These are phyloP conservation scores for Fusarium multiceps DNA, from an alignment of 2,329 filamentous ascomycete genomes.

Conservation along the genomic window DNA sequence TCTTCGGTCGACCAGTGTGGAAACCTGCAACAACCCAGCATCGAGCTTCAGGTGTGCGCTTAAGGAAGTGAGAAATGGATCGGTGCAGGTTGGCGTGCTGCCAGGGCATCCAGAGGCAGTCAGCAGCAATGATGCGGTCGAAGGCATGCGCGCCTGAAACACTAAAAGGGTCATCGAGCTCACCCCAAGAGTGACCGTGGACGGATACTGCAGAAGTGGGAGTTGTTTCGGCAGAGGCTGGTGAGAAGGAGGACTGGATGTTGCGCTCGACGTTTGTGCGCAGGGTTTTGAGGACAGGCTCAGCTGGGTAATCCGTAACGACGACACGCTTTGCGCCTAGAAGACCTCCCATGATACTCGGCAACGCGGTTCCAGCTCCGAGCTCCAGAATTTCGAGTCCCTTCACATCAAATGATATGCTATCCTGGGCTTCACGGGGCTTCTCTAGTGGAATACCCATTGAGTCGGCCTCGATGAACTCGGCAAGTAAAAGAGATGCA, in stretches of 20 bases:
- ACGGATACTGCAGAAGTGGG: constrained; percentile 54
- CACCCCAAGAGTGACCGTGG: constrained; percentile 74
- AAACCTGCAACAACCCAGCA: constrained; percentile 77
- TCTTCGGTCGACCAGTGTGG: constrained; percentile 74
- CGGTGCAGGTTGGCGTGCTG: constrained; percentile 74
- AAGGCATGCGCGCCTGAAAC: constrained; percentile 55
- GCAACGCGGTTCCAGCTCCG: constrained; percentile 72
- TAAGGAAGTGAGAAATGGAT: constrained; percentile 73
- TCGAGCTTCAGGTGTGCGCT: constrained; percentile 55
- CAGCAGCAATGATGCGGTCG: constrained; percentile 74
- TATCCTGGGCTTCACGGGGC: constrained; percentile 17
- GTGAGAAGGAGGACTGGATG: constrained; percentile 50
- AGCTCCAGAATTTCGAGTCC: constrained; percentile 70
- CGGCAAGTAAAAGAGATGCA: constrained; percentile 65
- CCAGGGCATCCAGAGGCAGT: constrained; percentile 81
- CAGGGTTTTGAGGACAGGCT: constrained; percentile 68
- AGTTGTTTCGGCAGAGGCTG: constrained; percentile 42
- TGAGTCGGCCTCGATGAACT: constrained; percentile 64
- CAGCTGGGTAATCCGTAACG: constrained; percentile 76
- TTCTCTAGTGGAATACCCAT: constrained; percentile 44
- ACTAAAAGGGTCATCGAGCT: constrained; percentile 52
- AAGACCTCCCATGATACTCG: constrained; percentile 61
- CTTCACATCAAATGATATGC: constrained; percentile 58
- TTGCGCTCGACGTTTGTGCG: constrained; percentile 67
- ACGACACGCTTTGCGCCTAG: constrained; percentile 63